Base-by-base conservation (phyloP, 2,329 filamentous ascomycete species). In the Colletotrichum liriopes region DNA sequence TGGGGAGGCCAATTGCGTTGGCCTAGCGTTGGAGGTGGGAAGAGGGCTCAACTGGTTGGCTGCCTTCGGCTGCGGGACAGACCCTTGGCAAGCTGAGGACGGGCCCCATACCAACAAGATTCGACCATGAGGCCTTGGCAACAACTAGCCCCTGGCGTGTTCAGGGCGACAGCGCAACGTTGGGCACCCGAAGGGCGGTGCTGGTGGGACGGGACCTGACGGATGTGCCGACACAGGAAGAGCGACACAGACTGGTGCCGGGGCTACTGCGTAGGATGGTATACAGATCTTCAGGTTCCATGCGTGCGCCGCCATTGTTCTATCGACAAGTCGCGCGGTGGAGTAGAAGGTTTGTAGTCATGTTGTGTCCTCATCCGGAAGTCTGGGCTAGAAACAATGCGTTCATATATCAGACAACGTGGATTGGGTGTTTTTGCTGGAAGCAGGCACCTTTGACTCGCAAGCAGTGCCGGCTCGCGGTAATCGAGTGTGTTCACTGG, bases 11-110 rank as follows among this genome's bases (percentile, higher is more conserved):
- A 49, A 37, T 9, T 37, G n/a, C 45, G 12, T 6, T 32, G 35
- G n/a, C 39, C 39, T 69, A 45, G 60, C 52, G 54, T 51, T 32
- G 29, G 23, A 56, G 45, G 39, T 58, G 14, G 67, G 23, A 47
- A 23, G 43, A 43, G 20, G 43, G 62, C 26, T 52, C 62, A 37
- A 51, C 37, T 66, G 20, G 41, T 29, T 9, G 26, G 37, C 26
- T 62, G 23, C 11, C 39, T 26, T 29, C 47, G 29, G 11, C 39
- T 49, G 39, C 47, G 37, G 49, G 56, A 55, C 29, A 56, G 39
- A 47, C 35, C 67, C 61, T 58, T 69, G 67, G 37, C 67, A 65
- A 69, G 67, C 67, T 69, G 67, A 70, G 63, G 37, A 41, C 52
- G 54, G 43, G 43, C 39, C 52, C 35, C 51, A 35, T 32, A 35